Evolutionary conservation across 129 eudicot species (phyloP).

Genomic region (Chrysanthemum seticuspe): DNA sequence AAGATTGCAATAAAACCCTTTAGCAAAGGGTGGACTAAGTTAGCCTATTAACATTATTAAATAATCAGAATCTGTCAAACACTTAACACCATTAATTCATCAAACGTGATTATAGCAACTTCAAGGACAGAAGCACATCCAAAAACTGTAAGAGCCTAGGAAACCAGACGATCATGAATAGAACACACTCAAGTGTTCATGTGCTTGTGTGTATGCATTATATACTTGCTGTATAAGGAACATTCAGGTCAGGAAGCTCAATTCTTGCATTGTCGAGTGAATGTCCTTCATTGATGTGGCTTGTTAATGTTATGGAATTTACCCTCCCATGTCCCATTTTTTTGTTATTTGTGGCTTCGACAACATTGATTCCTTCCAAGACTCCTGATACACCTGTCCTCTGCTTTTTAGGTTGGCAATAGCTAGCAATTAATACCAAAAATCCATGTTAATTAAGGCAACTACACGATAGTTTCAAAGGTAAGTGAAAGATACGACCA

Average conservation of each 20-base stretch:
- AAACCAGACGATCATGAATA: neutral
- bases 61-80: neutral
- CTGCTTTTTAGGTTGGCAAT: constrained; percentile 20
- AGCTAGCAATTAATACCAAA: constrained; percentile 21
- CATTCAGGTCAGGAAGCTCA: constrained; percentile 30
- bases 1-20: neutral
- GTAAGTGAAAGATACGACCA: constrained; percentile 4
- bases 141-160: neutral
- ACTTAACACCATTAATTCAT: neutral
- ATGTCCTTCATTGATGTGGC: constrained; percentile 15
- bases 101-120: neutral
- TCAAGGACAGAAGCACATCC: neutral
- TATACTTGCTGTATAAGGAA: constrained; percentile 23
- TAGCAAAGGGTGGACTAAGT: neutral
- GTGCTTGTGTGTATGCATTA: constrained; percentile 23
- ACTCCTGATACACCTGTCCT: constrained; percentile 13
- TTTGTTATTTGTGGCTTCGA: constrained; percentile 24
- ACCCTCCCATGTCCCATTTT: constrained; percentile 19
- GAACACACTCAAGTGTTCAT: neutral
- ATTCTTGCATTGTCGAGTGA: constrained; percentile 13
- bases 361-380: constrained; percentile 4
- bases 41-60: neutral
- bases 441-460: constrained; percentile 4
- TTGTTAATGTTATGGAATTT: constrained; percentile 11
- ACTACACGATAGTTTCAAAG: neutral